Base-by-base conservation (phyloP, 371 early-diverging fungal species). In the Encephalitozoon romaleae region DNA sequence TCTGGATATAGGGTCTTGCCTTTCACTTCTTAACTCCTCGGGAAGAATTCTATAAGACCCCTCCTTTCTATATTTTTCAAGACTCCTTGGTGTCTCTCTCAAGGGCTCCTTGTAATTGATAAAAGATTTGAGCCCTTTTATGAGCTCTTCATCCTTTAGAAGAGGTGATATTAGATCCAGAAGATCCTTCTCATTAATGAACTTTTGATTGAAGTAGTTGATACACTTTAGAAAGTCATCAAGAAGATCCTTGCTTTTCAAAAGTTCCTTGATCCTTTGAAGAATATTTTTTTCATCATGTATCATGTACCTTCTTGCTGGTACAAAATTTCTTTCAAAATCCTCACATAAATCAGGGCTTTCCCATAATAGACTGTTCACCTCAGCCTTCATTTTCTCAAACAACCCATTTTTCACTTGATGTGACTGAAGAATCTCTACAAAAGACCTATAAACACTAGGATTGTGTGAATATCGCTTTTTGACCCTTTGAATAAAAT, bases 191-290 rank as follows among this genome's bases (percentile, higher is more conserved):
- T 89, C 86, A 72, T 90, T 91, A 74, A 99, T 87, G 42, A 94
- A 89, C 82, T 93, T 92, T 79, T 95, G 93, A 74, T 91, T 94
- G 84, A 90, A 98, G 38, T 95, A 85, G 79, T 96, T 96, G 38
- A 99, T 84, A 1, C 92, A 87, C 86, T 95, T 96, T 63, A 98
- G 87, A 85, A 99, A 98, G 80, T 98, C 96, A 81, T 89, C 90
- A 83, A 94, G 95, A 0, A 92, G 88, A 86, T 74, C 89, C 87
- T 84, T 94, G 77, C 94, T 95, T 69, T 92, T 65, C 54, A 83
- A 30, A 28, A 69, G 51, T 4, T 70, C 76, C 26, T 73, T 70
- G 1, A 87, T 87, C 66, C 79, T 41, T 51, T 82, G 53, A 4
- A 82, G 71, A 43, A 54, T 5, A n/a, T 30, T 12, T 21, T 38